phyloP scores from a whole-genome alignment of 2,329 filamentous ascomycete species.

The Lachnellula cervina region DNA sequence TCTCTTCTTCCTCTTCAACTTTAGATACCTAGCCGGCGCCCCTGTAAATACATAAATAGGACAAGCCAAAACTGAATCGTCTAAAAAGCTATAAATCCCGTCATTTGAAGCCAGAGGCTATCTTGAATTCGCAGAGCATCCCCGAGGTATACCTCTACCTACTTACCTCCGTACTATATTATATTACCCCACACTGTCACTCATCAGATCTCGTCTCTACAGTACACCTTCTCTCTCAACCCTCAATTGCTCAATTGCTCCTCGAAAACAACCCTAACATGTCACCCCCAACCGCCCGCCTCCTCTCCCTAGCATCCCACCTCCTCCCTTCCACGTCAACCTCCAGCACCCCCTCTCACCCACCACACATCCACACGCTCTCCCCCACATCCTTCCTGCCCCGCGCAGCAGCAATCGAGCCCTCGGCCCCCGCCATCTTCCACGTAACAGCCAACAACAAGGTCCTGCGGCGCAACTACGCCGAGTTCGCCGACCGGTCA shows the following conservation, averaged over 20 bases:
- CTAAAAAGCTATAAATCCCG: no score
- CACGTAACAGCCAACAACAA: slow-evolving; percentile 77
- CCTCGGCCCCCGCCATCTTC: slow-evolving; percentile 76
- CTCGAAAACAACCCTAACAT: slow-evolving; percentile 38
- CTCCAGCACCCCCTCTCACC: slow-evolving; percentile 19
- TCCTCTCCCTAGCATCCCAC: slow-evolving; percentile 54
- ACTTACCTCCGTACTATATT: background rate
- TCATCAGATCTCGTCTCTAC: no score
- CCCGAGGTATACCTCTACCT: no score
- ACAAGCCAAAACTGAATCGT: no score
- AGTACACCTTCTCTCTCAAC: background rate
- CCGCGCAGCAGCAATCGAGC: slow-evolving; percentile 82
- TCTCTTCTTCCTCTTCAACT: background rate
- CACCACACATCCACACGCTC: slow-evolving; percentile 67
- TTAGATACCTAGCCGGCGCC: background rate
- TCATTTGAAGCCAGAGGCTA: no score
- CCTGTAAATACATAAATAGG: background rate
- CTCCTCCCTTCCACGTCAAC: slow-evolving; percentile 36
- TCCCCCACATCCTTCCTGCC: slow-evolving; percentile 85
- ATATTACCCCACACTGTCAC: background rate
- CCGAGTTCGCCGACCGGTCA: slow-evolving; percentile 78
- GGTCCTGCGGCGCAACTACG: slow-evolving; percentile 70
- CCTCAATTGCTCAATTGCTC: background rate
- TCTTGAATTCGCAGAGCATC: no score
- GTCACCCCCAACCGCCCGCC: slow-evolving; percentile 59